Percentiles rank a stretch among this genome's conserved stretches.
These are phyloP conservation scores for Hericium coralloides DNA, from an alignment of 768 basidiomycete genomes.

Conservation along the genomic window DNA sequence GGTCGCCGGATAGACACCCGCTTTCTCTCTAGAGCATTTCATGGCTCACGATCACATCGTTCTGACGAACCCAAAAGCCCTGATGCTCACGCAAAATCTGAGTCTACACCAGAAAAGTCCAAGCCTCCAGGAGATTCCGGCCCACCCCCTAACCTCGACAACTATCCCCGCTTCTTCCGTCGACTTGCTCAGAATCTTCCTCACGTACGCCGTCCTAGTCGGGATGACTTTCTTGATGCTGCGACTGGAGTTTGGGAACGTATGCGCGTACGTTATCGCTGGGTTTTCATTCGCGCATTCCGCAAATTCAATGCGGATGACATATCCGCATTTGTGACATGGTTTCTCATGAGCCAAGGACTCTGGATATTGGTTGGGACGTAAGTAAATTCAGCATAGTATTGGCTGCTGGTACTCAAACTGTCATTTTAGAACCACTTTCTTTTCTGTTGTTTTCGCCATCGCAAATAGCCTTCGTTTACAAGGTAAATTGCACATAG, in stretches of 20 bases:
- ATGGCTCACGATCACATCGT: not conserved
- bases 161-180: conserved; percentile 76
- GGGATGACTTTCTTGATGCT: conserved; percentile 82
- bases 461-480: conserved; percentile 80
- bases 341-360: conserved; percentile 94
- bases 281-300: conserved; percentile 94
- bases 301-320: conserved; percentile 94
- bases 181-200: conserved; percentile 74
- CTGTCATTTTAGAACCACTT: conserved; percentile 61
- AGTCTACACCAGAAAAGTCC: not conserved
- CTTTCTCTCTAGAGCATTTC: not conserved
- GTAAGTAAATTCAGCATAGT: conserved; percentile 33
- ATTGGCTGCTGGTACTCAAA: not conserved
- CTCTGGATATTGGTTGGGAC: conserved; percentile 95
- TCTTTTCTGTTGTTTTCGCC: conserved; percentile 89
- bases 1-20: not conserved
- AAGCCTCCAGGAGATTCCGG: conserved; percentile 5
- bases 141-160: conserved; percentile 39
- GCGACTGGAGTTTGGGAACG: conserved; percentile 90
- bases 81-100: not conserved
- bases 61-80: not conserved
- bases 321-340: conserved; percentile 91
- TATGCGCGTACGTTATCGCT: conserved; percentile 85
- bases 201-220: conserved; percentile 68
- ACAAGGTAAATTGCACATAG: conserved; percentile 43